phyloP scores from a whole-genome alignment of 1,139 yeast genomes.

The Zygoascus hellenicus region DNA sequence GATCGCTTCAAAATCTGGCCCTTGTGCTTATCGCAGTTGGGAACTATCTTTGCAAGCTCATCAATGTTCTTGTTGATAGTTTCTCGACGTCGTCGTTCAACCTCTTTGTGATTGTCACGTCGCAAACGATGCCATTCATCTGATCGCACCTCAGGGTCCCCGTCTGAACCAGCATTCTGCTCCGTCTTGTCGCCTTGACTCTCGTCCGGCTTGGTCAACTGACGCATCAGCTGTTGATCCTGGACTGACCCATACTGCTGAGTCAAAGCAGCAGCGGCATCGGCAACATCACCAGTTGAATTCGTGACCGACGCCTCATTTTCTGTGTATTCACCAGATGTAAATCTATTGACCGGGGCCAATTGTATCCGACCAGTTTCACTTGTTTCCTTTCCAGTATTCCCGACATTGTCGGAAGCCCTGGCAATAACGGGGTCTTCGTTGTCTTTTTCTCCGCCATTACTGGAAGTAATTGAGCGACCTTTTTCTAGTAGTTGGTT shows the following conservation, averaged over 20 bases:
- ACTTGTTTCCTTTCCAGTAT: too few relatives aligned
- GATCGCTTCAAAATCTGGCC: constrained; percentile 84
- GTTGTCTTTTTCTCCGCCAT: background rate
- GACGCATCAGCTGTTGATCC: constrained; percentile 8
- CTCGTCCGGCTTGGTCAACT: background rate
- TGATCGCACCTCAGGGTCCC: constrained; percentile 44
- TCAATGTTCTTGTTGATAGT: constrained; percentile 85
- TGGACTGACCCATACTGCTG: constrained; percentile 1
- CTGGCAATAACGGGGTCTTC: background rate
- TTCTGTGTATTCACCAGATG: background rate
- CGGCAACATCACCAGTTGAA: background rate
- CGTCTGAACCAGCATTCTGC: background rate
- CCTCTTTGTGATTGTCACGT: constrained; percentile 92
- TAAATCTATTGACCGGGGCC: background rate
- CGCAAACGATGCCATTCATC: constrained; percentile 87
- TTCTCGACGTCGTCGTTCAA: constrained; percentile 93
- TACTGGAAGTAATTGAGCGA: background rate
- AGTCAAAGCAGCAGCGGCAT: constrained; percentile 1
- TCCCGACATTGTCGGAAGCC: too few relatives aligned
- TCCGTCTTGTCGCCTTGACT: constrained; percentile 1
- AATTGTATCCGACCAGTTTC: too few relatives aligned
- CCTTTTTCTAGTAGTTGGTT: constrained; percentile 5
- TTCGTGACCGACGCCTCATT: background rate
- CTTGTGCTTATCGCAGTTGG: constrained; percentile 86
- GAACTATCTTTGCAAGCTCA: constrained; percentile 74